A percentile compares a stretch with the other conserved stretches of the same genome.
These are phyloP conservation scores for Cytospora piceae DNA, from an alignment of 2,329 filamentous ascomycete species.

Conservation along the genomic window DNA sequence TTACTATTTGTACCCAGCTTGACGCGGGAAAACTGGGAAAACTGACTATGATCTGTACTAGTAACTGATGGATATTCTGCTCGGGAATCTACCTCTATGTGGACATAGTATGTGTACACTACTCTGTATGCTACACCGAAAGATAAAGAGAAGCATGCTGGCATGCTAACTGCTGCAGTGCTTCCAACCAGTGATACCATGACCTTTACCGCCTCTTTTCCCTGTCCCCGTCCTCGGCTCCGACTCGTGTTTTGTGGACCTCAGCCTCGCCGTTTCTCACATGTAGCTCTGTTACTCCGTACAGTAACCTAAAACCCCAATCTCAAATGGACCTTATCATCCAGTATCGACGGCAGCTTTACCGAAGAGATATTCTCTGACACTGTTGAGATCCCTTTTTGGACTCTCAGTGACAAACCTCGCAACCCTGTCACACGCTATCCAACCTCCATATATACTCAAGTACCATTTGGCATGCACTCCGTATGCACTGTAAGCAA, in stretches of 20 bases:
- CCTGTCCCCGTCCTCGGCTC: slow-evolving; percentile 15
- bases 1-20: background rate
- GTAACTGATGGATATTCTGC: background rate
- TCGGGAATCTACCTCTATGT: background rate
- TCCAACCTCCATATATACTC: no score
- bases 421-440: no score
- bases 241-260: slow-evolving; percentile 22
- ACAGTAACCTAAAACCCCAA: background rate
- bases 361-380: no score
- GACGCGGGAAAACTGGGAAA: background rate
- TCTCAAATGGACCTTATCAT: background rate
- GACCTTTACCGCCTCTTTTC: slow-evolving; percentile 23
- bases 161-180: slow-evolving; percentile 4
- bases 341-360: background rate
- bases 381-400: no score
- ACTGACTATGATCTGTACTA: background rate
- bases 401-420: no score
- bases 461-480: no score
- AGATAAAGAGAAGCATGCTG: slow-evolving; percentile 5
- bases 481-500: background rate
- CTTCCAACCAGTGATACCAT: slow-evolving; percentile 1
- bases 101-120: background rate
- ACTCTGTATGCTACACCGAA: slow-evolving; percentile 6
- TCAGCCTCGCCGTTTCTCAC: slow-evolving; percentile 13
- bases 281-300: background rate